Evolutionary conservation across 2,329 filamentous ascomycete species (phyloP).

Genomic region (Pestalotiopsis sp.): DNA sequence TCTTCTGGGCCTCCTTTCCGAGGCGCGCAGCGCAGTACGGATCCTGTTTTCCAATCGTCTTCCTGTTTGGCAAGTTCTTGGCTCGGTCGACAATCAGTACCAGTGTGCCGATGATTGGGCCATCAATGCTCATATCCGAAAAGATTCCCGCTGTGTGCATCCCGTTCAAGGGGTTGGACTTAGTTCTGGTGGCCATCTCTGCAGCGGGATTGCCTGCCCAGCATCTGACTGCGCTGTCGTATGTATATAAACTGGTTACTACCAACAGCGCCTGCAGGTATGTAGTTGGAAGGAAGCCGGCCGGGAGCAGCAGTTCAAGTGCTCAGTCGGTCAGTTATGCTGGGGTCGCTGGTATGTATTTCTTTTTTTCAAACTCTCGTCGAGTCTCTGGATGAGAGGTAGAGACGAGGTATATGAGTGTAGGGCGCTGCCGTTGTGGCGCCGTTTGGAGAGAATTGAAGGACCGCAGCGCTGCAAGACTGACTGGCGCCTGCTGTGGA

Average conservation of each 20-base stretch:
- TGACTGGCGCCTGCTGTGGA: neutral
- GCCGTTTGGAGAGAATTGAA: neutral
- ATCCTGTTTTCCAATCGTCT: constrained; percentile 98
- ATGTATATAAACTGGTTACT: neutral
- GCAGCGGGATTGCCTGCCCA: constrained; percentile 9
- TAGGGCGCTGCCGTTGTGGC: neutral
- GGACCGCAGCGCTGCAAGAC: neutral
- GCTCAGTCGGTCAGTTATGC: neutral
- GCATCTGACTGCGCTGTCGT: neutral
- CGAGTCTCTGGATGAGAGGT: neutral
- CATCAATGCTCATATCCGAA: constrained; percentile 90
- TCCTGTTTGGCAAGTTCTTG: constrained; percentile 95
- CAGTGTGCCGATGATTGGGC: constrained; percentile 89
- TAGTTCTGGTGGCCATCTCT: constrained; percentile 55
- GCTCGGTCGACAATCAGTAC: constrained; percentile 91
- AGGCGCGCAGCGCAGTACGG: constrained; percentile 93
- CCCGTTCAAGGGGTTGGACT: constrained; percentile 57
- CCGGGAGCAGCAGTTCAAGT: neutral
- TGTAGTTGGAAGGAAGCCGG: neutral
- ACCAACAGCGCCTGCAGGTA: neutral
- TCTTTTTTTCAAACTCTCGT: neutral
- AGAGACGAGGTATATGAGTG: neutral
- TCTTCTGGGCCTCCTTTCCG: constrained; percentile 97
- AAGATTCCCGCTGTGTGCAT: constrained; percentile 91
- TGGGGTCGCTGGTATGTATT: neutral